Base-by-base conservation (phyloP, 1,284 basidiomycete species). In the Lentinus polychrous region DNA sequence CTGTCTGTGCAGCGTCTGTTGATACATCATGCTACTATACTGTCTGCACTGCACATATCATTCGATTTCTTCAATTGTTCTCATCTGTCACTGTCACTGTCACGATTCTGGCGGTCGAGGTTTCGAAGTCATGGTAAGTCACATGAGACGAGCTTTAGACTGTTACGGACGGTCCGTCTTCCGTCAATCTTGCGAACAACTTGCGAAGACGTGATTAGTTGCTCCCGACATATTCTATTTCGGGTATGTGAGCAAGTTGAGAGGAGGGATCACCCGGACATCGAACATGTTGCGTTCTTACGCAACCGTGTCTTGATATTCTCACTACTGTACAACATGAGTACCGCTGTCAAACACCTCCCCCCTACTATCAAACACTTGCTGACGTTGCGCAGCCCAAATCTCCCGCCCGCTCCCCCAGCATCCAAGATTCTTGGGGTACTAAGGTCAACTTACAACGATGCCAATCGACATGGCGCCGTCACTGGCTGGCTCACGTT, bases 401-500 rank as follows among this genome's bases (percentile, higher is more conserved):
- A 78, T 23, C 72, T 81, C 6, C 71, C 79, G 35, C 73, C 78
- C 3, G 73, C 79, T 46, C 89, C 88, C 32, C 71, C 79, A 10
- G 46, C 72, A 2, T 49, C 72, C 12, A 70, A 65, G 51, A 68
- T 91, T n/a, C 71, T 77, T 54, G 66, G 60, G 22, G 68, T 87
- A 24, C 79, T 91, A 57, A 60, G 70, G 10, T 71, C 69, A 48
- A 79, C 89, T 20, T 74, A 75, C 56, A 68, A 69, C 27, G 81
- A 85, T 60, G 90, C 90, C 27, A 71, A 71, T 57, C 61, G 68
- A 45, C 78, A 75, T 49, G 79, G 79, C 14, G 87, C 79, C 18
- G 81, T 83, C 68, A 84, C 78, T 15, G 87, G 86, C 35, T 94
- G 90, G 91, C 71, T 94, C 17, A 90, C 90, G 35, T 72, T 94